Evolutionary conservation across 441 rosid genomes (phyloP).

Genomic region (Adansonia grandidieri): DNA sequence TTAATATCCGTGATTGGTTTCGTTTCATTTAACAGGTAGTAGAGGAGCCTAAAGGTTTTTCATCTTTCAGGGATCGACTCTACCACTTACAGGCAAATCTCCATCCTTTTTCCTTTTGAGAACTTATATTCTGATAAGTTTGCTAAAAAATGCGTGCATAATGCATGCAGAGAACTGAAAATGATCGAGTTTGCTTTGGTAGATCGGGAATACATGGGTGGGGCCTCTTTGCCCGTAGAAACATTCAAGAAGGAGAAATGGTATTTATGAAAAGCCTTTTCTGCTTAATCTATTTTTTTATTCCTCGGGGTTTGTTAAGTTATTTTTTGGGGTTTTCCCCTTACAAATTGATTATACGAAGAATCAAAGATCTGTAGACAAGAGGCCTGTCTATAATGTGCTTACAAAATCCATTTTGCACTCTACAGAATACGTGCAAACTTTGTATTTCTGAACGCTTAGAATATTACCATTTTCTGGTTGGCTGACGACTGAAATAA

Average conservation of each 20-base stretch:
- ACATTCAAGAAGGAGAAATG: conserved; percentile 99
- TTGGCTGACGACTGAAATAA: neutral
- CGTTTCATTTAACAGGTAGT: conserved; percentile 48
- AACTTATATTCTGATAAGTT: conserved; percentile 15
- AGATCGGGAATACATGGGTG: conserved; percentile 99
- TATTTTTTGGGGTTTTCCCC: neutral
- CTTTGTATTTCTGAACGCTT: neutral
- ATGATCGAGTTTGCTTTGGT: conserved; percentile 93
- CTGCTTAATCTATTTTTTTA: conserved; percentile 5
- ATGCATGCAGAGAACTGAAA: conserved; percentile 79
- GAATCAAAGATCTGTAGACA: neutral
- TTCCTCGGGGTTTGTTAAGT: neutral
- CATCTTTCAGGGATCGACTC: conserved; percentile 93
- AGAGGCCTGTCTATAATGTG: neutral
- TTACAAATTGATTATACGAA: neutral
- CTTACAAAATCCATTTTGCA: neutral
- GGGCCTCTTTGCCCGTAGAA: conserved; percentile 96
- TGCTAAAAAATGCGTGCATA: conserved; percentile 28
- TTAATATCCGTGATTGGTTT: conserved; percentile 21
- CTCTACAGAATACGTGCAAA: neutral
- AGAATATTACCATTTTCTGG: neutral
- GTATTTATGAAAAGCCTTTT: conserved; percentile 36
- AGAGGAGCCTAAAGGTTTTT: conserved; percentile 76
- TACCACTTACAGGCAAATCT: conserved; percentile 80
- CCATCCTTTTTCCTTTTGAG: neutral